phyloP scores from a whole-genome alignment of 164 flowering plant genomes.

The Vitis labrusca region DNA sequence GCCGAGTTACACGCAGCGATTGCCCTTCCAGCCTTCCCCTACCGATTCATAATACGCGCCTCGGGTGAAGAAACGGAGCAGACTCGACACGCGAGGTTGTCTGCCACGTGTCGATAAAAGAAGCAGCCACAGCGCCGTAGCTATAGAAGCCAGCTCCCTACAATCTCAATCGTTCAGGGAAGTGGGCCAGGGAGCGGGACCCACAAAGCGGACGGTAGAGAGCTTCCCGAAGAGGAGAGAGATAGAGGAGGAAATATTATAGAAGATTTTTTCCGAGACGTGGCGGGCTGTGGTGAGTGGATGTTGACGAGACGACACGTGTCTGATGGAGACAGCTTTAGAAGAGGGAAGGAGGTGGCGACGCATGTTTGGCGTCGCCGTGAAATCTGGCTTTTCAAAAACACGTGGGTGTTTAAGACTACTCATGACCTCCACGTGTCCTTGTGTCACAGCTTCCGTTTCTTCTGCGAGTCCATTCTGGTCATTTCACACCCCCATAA shows the following conservation, averaged over 20 bases:
- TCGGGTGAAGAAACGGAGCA: too few relatives aligned
- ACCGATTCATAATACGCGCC: too few relatives aligned
- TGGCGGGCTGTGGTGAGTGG: constrained; percentile 2
- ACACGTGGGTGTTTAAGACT: constrained; percentile 21
- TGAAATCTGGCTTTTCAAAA: constrained; percentile 4
- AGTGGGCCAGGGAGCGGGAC: too few relatives aligned
- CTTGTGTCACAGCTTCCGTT: neutral
- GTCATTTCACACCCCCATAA: constrained; percentile 4
- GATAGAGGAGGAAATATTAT: constrained; percentile 1
- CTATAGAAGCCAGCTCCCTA: constrained; percentile 1
- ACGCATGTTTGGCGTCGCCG: constrained; percentile 19
- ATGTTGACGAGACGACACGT: constrained; percentile 8
- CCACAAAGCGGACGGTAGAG: neutral
- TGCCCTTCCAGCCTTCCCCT: too few relatives aligned
- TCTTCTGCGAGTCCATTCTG: neutral
- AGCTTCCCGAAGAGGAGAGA: neutral
- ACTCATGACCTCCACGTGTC: constrained; percentile 26
- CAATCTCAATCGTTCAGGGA: too few relatives aligned
- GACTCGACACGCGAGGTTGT: neutral
- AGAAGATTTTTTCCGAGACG: constrained; percentile 5
- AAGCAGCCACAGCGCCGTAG: neutral
- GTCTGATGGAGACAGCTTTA: neutral
- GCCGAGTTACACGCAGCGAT: too few relatives aligned
- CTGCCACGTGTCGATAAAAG: neutral
- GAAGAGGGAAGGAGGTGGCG: neutral